Evolutionary conservation across 2,329 filamentous ascomycete genomes (phyloP).

Genomic region (Capronia coronata): DNA sequence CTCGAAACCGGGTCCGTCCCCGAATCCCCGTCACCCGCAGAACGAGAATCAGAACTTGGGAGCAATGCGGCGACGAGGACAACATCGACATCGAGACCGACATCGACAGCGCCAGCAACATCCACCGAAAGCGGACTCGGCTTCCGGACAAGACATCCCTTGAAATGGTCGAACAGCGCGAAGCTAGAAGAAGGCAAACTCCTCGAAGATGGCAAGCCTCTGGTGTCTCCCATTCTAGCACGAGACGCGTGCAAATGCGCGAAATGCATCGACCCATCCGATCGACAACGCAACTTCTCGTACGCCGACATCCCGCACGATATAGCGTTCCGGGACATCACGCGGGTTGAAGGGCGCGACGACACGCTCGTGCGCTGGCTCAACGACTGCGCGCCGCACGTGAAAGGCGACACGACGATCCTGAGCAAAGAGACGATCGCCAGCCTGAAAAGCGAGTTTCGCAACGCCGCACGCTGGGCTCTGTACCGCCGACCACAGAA

Average conservation of each 20-base stretch:
- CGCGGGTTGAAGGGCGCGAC: conserved; percentile 37
- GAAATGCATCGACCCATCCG: conserved; percentile 51
- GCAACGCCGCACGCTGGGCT: conserved; percentile 23
- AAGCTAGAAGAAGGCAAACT: conserved; percentile 10
- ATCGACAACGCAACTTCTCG: conserved; percentile 58
- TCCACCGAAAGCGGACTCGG: neutral
- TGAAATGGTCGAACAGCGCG: neutral
- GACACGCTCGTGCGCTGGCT: conserved; percentile 56
- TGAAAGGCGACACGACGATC: conserved; percentile 21
- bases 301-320: conserved; percentile 56
- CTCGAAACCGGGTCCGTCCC: neutral
- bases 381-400: conserved; percentile 46
- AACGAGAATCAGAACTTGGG: too few relatives aligned
- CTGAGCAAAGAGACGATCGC: conserved; percentile 11
- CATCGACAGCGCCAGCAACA: too few relatives aligned
- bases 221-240: conserved; percentile 32
- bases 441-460: conserved; percentile 13
- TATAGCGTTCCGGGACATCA: conserved; percentile 38
- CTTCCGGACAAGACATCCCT: neutral
- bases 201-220: conserved; percentile 4
- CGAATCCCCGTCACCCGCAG: neutral
- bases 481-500: conserved; percentile 35
- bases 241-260: conserved; percentile 53
- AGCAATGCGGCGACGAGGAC: too few relatives aligned
- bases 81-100: too few relatives aligned